Conservation (phyloP, 768 basidiomycete species). For the Leccinellum luteum region DNA sequence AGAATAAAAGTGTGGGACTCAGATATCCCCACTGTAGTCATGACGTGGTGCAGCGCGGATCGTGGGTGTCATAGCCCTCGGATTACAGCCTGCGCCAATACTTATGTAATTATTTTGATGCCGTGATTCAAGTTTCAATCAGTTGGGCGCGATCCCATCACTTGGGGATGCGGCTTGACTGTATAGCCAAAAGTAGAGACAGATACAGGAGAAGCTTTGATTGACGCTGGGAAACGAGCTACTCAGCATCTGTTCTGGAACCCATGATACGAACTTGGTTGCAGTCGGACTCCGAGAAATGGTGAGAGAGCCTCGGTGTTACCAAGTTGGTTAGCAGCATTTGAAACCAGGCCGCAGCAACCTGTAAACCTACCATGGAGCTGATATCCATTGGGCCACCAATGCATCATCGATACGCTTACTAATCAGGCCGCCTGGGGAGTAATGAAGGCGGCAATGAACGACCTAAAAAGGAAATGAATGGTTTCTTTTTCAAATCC, state of each 20-base stretch:
- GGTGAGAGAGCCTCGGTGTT: not conserved
- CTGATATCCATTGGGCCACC: not conserved
- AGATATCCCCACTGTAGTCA: slow-evolving; percentile 7
- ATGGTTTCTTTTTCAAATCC: not conserved
- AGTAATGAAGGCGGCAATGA: not conserved
- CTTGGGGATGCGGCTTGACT: not conserved
- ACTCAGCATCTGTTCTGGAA: not conserved
- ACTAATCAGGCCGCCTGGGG: not conserved
- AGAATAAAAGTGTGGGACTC: not conserved
- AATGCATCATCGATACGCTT: no score
- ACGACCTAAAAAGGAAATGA: not conserved
- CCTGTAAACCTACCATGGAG: not conserved
- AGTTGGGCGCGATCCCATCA: slow-evolving; percentile 17
- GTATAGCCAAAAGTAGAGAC: slow-evolving; percentile 2
- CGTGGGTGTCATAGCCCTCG: slow-evolving; percentile 5
- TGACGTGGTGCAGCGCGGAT: slow-evolving; percentile 7
- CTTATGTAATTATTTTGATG: not conserved
- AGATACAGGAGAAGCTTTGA: not conserved
- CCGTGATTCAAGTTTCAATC: slow-evolving; percentile 11
- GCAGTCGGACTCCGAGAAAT: not conserved
- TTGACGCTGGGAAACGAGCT: slow-evolving; percentile 1
- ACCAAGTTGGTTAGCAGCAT: not conserved
- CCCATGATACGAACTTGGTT: not conserved
- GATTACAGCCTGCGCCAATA: slow-evolving; percentile 1
- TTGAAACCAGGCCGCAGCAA: not conserved